Conservation (phyloP, 2,329 filamentous ascomycete genomes). For the Pseudocercospora crystallina region DNA sequence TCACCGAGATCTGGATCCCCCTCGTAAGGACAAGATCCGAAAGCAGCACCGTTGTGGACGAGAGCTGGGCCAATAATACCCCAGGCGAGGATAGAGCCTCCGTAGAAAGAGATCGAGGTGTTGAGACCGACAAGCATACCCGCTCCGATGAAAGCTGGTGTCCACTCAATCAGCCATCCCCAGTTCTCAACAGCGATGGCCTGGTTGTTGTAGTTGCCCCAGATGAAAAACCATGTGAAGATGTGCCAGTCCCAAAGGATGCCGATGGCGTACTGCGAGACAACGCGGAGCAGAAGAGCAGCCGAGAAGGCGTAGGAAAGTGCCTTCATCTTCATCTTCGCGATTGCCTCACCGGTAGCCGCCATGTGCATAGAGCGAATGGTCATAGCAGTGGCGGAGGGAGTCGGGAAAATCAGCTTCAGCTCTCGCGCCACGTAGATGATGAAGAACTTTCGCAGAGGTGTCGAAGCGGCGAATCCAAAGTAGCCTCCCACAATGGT, state of each 20-base stretch:
- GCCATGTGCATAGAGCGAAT: conserved; percentile 64
- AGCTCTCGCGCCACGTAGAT: conserved; percentile 63
- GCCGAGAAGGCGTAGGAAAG: conserved; percentile 52
- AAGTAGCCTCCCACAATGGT: conserved; percentile 64
- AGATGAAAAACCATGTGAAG: conserved; percentile 55
- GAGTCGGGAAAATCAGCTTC: conserved; percentile 59
- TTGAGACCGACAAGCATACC: conserved; percentile 60
- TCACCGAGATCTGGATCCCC: conserved; percentile 33
- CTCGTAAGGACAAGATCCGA: conserved; percentile 36
- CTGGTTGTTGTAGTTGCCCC: conserved; percentile 52
- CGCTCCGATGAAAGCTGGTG: conserved; percentile 61
- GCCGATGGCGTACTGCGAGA: conserved; percentile 59
- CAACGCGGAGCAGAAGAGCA: conserved; percentile 56
- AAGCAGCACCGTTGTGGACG: conserved; percentile 52
- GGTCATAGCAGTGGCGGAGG: conserved; percentile 61
- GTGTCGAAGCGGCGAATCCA: conserved; percentile 52
- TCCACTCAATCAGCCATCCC: conserved; percentile 62
- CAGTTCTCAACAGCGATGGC: conserved; percentile 59
- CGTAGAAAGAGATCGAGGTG: conserved; percentile 58
- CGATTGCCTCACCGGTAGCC: conserved; percentile 52
- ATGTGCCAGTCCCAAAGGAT: conserved; percentile 53
- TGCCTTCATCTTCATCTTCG: conserved; percentile 58
- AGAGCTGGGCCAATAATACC: conserved; percentile 58
- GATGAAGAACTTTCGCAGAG: conserved; percentile 63
- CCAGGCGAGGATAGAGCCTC: conserved; percentile 57